phyloP scores from a whole-genome alignment of 2,329 filamentous ascomycete genomes.

The Cladophialophora psammophila region DNA sequence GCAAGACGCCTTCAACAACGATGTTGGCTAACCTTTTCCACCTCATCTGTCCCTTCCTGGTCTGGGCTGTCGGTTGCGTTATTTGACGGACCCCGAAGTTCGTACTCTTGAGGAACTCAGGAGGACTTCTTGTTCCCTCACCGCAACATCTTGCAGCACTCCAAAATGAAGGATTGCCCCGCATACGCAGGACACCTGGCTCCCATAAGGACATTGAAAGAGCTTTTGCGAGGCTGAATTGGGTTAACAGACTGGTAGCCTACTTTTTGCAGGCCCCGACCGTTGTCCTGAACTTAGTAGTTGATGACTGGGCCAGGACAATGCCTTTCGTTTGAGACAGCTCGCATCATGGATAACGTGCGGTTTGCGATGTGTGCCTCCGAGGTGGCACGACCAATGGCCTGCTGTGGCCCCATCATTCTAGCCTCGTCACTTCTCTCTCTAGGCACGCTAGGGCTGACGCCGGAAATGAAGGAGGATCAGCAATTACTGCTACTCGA shows the following conservation, averaged over 20 bases:
- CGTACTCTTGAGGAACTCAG: not conserved
- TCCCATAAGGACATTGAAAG: not conserved
- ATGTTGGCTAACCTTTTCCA: not conserved
- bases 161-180: not conserved
- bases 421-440: slow-evolving; percentile 10
- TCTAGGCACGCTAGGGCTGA: slow-evolving; percentile 15
- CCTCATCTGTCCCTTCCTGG: not conserved
- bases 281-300: not conserved
- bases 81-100: not conserved
- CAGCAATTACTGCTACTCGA: slow-evolving; percentile 18
- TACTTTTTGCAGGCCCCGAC: not conserved
- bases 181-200: not conserved
- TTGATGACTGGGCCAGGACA: not conserved
- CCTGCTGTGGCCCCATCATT: not conserved
- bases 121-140: not conserved
- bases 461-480: slow-evolving; percentile 23
- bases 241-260: not conserved
- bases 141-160: not conserved
- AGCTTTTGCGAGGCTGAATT: slow-evolving; percentile 5
- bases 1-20: not conserved
- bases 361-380: not conserved
- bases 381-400: not conserved
- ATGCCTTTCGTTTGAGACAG: not conserved
- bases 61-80: not conserved
- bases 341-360: not conserved